phyloP scores from a whole-genome alignment of 2,329 filamentous ascomycete genomes.

The Ophiosphaerella narmari region DNA sequence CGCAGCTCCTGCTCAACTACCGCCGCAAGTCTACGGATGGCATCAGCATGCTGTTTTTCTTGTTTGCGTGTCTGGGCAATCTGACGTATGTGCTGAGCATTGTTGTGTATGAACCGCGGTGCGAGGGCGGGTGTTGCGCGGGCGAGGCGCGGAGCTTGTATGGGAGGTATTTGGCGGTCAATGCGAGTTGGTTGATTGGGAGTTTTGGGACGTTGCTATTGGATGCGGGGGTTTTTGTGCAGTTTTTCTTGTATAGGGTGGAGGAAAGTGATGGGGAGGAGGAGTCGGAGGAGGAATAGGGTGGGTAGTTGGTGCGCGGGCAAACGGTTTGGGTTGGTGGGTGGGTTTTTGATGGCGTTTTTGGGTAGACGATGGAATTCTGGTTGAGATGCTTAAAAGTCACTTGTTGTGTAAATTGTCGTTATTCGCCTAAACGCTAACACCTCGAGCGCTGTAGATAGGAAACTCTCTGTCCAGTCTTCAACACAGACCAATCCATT shows the following conservation, averaged over 20 bases:
- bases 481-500: background rate
- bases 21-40: conserved; percentile 91
- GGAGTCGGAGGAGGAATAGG: background rate
- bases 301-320: background rate
- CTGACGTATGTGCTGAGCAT: conserved; percentile 92
- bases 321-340: background rate
- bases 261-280: conserved; percentile 42
- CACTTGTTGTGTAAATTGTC: no score
- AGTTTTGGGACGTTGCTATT: conserved; percentile 85
- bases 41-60: conserved; percentile 90
- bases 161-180: conserved; percentile 81
- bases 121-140: conserved; percentile 59
- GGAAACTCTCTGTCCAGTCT: background rate
- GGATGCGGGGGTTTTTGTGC: conserved; percentile 84
- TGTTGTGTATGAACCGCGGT: conserved; percentile 82
- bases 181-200: conserved; percentile 86
- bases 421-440: no score
- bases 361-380: no score
- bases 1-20: conserved; percentile 91
- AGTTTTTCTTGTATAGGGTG: conserved; percentile 83
- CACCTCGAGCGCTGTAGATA: background rate
- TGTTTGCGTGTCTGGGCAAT: conserved; percentile 96
- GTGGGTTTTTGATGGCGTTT: background rate
- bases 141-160: conserved; percentile 73
- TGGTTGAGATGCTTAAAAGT: no score